Evolutionary conservation across 345 rosid genomes (phyloP), one percentile per base, ranked within the genome.

Genomic region (Balakata baccata): DNA sequence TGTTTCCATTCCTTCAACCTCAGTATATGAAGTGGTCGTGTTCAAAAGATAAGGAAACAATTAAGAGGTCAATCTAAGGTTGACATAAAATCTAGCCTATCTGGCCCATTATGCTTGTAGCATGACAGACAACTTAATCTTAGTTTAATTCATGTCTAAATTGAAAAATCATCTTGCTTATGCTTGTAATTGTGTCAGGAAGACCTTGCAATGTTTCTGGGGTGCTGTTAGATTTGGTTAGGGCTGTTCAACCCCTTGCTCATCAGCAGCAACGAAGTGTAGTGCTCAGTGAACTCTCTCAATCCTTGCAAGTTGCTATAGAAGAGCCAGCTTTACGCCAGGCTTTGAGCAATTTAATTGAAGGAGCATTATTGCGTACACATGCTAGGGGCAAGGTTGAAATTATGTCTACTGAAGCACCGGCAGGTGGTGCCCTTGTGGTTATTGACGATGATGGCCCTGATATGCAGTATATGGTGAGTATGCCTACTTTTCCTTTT

Each of bases 381-480:
- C 90, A 85, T 39, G 90, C 84, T 58, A 90, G 92, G 2, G 97
- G 98, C 14, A 92, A 77, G 75, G 89, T 94, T 39, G 89, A 90
- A 78, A 88, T 94, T 68, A 80, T 83, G 39, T 86, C 85, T 34
- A 81, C 90, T 66, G 80, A 85, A 67, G 98, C 97, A 69, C 97
- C 97, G 3, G 97, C 91, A 5, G 96, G 95, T 2, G 97, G 97
- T 47, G 84, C 83, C 67, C 86, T 94, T 3, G 87, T 94, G 46
- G 79, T 94, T 75, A 88, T 94, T 68, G 97, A 92, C 61, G 98
- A 94, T 23, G 91, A 92, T 74, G 97, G 98, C 63, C 97, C 97
- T 22, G 93, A 94, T 82, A 92, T 94, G 98, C 97, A 91, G 64
- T 94, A 85, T 57, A 92, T 90, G 97, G 96, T 94, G 89, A 83